Base-by-base conservation (phyloP, 148 eudicot species). In the Agrostemma githago region DNA sequence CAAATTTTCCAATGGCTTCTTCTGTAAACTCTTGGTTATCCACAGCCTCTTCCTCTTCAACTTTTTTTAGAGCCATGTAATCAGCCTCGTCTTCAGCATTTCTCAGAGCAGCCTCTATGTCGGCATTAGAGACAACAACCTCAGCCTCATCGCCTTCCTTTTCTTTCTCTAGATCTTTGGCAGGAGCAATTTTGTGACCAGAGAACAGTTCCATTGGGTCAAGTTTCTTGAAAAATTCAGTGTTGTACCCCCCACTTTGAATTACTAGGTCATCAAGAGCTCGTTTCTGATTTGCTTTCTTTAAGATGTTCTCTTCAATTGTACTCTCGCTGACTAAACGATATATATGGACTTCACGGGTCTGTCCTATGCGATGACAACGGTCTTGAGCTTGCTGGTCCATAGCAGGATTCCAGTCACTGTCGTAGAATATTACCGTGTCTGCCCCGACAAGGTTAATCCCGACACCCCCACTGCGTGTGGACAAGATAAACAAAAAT, bases 321-420 rank as follows among this genome's bases (percentile, higher is more conserved):
- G 99, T 96, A 79, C 97, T 89, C 75, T 96, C 96, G 76, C 97
- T 90, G 57, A 96, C 84, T 74, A 96, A 81, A 68, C 99, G 89
- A 68, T 96, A 96, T 62, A 96, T 92, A 79, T 92, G 88, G 72
- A 96, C 99, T 86, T 96, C 99, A 59, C 97, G 97, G 48, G 99
- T 96, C 84, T 96, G 99, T 57, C 99, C 99, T 46, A 96, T 92
- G 69, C 99, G 89, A 76, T 96, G 99, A 84, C 97, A 92, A 65
- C 99, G 88, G 83, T 96, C 99, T 83, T 92, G 97, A 76, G 99
- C 99, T 80, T 96, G 99, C 83, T 86, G 92, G 83, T 96, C 99
- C 99, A 96, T 92, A 44, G 99, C 97, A 75, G 99, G 99, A 82
- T 90, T 90, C 96, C 96, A 90, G 76, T 90, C 96, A 83, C 96